Evolutionary conservation across 352 stramenopile species (phyloP).

Genomic region (Phytophthora macrochlamydospora): DNA sequence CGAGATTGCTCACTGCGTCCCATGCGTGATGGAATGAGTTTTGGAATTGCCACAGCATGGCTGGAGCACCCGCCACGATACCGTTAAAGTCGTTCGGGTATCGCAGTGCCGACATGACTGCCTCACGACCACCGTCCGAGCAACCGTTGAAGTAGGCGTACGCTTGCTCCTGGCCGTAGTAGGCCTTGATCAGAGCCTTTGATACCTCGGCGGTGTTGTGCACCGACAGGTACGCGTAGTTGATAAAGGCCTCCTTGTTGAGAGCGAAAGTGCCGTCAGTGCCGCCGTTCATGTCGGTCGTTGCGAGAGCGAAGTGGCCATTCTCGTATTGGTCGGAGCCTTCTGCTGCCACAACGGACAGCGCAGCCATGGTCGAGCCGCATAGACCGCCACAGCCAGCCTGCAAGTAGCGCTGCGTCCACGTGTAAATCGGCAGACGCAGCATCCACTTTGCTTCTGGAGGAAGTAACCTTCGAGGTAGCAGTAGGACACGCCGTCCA

Average conservation of each 20-base stretch:
- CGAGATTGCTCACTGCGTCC: constrained; percentile 29
- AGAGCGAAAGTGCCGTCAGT: constrained; percentile 35
- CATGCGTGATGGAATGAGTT: constrained; percentile 45
- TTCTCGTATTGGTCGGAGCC: constrained; percentile 24
- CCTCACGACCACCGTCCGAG: constrained; percentile 41
- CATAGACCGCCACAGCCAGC: constrained; percentile 41
- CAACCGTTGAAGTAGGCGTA: constrained; percentile 50
- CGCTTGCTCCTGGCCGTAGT: constrained; percentile 36
- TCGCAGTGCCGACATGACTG: constrained; percentile 36
- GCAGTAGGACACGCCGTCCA: constrained; percentile 36
- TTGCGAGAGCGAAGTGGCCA: constrained; percentile 36
- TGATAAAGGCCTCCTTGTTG: constrained; percentile 27
- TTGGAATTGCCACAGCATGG: constrained; percentile 38
- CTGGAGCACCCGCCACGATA: constrained; percentile 37
- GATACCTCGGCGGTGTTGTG: constrained; percentile 33
- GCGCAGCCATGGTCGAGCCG: constrained; percentile 13
- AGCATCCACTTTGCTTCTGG: constrained; percentile 37
- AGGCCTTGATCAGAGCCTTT: constrained; percentile 45
- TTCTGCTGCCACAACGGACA: constrained; percentile 27
- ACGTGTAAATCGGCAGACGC: constrained; percentile 34
- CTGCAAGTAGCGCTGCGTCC: constrained; percentile 45
- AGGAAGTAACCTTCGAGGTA: constrained; percentile 33
- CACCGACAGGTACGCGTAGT: constrained; percentile 40
- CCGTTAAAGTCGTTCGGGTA: constrained; percentile 43
- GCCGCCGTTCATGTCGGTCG: constrained; percentile 37